Percentiles rank a stretch among this genome's conserved stretches.
Conservation (phyloP, 1,284 basidiomycete genomes). For the Trichosporon ovoides region DNA sequence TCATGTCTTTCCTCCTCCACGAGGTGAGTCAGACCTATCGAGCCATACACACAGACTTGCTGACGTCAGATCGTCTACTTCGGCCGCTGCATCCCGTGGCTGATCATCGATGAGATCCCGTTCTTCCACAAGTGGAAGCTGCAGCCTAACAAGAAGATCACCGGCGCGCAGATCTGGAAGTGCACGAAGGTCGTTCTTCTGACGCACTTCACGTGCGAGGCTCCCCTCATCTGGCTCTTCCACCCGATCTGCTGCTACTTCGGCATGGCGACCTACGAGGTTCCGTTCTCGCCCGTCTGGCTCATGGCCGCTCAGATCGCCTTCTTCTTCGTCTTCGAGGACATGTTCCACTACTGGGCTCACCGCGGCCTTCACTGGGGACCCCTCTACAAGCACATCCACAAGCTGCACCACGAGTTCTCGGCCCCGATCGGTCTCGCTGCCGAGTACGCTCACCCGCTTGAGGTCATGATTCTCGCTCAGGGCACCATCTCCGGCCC, state of each 20-base stretch:
- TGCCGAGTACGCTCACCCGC: conserved; percentile 94
- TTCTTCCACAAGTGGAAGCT: conserved; percentile 95
- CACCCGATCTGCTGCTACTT: conserved; percentile 86
- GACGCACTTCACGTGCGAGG: conserved; percentile 93
- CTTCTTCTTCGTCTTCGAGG: conserved; percentile 94
- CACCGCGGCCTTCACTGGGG: conserved; percentile 89
- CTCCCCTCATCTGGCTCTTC: conserved; percentile 95
- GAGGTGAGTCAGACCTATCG: conserved; percentile 66
- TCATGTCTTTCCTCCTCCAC: conserved; percentile 89
- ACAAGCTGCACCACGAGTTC: conserved; percentile 98
- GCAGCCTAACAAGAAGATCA: conserved; percentile 76
- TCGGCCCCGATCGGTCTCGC: conserved; percentile 92
- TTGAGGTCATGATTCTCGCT: conserved; percentile 83
- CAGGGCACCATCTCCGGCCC: conserved; percentile 84
- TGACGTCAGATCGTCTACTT: conserved; percentile 80
- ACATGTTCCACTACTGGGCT: conserved; percentile 74
- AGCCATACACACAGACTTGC: background rate
- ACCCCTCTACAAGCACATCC: conserved; percentile 90
- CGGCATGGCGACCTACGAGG: conserved; percentile 80
- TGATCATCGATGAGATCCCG: conserved; percentile 89
- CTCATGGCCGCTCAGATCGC: conserved; percentile 74
- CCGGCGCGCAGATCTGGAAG: conserved; percentile 81
- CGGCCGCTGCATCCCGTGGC: conserved; percentile 90
- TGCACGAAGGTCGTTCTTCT: conserved; percentile 92
- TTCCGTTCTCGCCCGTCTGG: conserved; percentile 75